These are phyloP conservation scores for Kwoniella pini DNA, from an alignment of 768 basidiomycete species.

Conservation along the genomic window DNA sequence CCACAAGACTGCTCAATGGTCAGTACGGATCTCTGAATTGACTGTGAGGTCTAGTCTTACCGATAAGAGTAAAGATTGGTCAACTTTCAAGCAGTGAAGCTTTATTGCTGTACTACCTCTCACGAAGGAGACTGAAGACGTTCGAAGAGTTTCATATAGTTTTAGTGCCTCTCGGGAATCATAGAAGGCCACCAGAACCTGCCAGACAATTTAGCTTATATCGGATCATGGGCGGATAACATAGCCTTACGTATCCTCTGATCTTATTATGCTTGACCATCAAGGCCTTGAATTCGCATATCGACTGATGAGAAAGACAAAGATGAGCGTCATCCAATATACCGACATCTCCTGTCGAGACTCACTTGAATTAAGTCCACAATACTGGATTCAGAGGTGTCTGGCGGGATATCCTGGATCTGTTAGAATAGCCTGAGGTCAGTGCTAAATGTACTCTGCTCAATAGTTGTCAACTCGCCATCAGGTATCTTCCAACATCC, in stretches of 20 bases:
- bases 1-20: slow-evolving; percentile 7
- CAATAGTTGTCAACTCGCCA: slow-evolving; percentile 23
- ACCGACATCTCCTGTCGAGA: too few species aligned
- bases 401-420: slow-evolving; percentile 29
- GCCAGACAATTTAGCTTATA: not conserved
- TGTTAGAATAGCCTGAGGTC: not conserved
- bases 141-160: slow-evolving; percentile 23
- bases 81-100: slow-evolving; percentile 38
- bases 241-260: slow-evolving; percentile 21
- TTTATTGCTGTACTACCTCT: slow-evolving; percentile 4
- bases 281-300: slow-evolving; percentile 75
- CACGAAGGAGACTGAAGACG: slow-evolving; percentile 14
- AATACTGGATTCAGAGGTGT: slow-evolving; percentile 9
- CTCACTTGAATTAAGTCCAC: slow-evolving; percentile 19
- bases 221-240: not conserved
- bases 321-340: too few species aligned
- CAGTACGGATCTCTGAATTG: not conserved
- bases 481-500: slow-evolving; percentile 31
- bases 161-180: slow-evolving; percentile 40
- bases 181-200: slow-evolving; percentile 42
- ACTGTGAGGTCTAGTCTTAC: slow-evolving; percentile 16
- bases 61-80: slow-evolving; percentile 25
- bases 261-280: slow-evolving; percentile 60
- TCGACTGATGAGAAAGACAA: slow-evolving; percentile 66
- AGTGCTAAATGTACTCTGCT: not conserved